A percentile compares a stretch with the other conserved stretches of the same genome.
phyloP scores from a whole-genome alignment of 257 asterid species.

The Nicotiana paniculata region DNA sequence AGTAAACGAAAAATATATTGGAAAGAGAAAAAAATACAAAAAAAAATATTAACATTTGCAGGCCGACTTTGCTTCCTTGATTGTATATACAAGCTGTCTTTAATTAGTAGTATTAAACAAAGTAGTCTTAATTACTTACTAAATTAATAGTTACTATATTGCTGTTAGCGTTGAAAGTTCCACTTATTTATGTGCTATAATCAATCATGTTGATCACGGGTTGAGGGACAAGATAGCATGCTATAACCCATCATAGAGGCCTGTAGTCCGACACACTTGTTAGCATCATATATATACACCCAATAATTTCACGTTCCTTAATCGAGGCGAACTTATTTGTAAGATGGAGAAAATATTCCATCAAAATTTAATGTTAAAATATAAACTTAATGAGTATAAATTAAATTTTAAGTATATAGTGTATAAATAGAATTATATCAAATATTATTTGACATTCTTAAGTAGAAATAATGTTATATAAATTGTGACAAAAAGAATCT shows the following conservation, averaged over 20 bases:
- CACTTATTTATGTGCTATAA: neutral
- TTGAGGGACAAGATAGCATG: neutral
- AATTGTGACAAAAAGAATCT: too few species aligned
- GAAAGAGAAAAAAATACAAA: neutral
- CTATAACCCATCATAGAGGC: neutral
- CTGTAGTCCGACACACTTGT: slow-evolving; percentile 1
- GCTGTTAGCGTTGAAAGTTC: neutral
- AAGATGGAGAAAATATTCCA: too few species aligned
- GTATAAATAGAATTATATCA: too few species aligned
- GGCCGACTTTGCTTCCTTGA: slow-evolving; percentile 14
- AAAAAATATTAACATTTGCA: slow-evolving; percentile 2
- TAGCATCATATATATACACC: neutral
- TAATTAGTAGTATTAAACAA: neutral
- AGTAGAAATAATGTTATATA: too few species aligned
- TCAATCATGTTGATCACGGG: slow-evolving; percentile 1
- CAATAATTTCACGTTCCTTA: neutral
- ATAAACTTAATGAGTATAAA: too few species aligned
- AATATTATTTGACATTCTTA: too few species aligned
- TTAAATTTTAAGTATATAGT: too few species aligned
- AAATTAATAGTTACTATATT: neutral
- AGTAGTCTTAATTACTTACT: neutral
- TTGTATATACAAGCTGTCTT: slow-evolving; percentile 26
- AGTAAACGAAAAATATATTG: neutral
- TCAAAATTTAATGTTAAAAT: too few species aligned
- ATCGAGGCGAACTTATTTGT: neutral